Evolutionary conservation across 2,329 filamentous ascomycete species (phyloP).

Genomic region (Neurospora sp.): DNA sequence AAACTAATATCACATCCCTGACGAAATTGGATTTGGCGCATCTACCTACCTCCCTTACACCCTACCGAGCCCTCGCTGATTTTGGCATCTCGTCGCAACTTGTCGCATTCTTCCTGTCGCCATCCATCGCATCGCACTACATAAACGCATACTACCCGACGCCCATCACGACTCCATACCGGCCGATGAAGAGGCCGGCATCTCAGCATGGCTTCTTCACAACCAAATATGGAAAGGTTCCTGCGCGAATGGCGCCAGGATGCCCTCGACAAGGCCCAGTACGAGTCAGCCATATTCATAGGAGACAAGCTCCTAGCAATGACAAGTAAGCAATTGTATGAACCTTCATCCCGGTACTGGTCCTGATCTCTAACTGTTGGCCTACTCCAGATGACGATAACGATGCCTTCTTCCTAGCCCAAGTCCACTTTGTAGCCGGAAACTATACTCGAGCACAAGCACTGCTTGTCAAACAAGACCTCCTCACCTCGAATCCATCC

Average conservation of each 20-base stretch:
- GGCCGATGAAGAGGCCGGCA: constrained; percentile 3
- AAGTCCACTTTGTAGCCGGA: constrained; percentile 90
- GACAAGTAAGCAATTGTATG: constrained; percentile 54
- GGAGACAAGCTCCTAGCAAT: constrained; percentile 93
- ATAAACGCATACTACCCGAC: neutral
- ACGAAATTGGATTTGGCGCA: neutral
- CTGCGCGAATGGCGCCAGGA: constrained; percentile 92
- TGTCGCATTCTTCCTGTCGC: neutral
- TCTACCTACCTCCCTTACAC: neutral
- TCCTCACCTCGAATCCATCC: constrained; percentile 70
- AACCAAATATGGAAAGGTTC: constrained; percentile 70
- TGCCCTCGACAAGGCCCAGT: constrained; percentile 89
- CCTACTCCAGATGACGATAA: constrained; percentile 52
- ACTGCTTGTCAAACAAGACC: constrained; percentile 73
- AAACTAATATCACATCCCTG: neutral
- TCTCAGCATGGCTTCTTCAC: constrained; percentile 13
- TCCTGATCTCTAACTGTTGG: neutral
- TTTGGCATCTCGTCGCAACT: neutral
- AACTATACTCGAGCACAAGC: constrained; percentile 89
- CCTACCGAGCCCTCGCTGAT: neutral
- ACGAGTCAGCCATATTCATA: constrained; percentile 93
- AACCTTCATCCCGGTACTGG: neutral
- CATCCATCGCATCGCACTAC: neutral
- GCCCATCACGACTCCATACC: neutral
- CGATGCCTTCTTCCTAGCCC: constrained; percentile 96